Evolutionary conservation across 1,139 yeast species (phyloP).

Genomic region (Kodamaea derodonti): DNA sequence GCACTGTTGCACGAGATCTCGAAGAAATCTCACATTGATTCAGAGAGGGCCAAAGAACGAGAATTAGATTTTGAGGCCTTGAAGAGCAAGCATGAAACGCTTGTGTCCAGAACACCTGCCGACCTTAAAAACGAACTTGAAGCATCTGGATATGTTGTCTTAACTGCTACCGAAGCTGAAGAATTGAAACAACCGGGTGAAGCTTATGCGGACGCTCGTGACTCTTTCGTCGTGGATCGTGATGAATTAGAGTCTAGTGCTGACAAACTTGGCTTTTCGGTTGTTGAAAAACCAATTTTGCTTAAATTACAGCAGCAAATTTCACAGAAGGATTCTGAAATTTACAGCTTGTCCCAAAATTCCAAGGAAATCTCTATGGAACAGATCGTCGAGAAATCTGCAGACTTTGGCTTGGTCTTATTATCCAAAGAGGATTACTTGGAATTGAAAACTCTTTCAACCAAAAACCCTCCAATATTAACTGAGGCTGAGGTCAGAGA

Average conservation of each 20-base stretch:
- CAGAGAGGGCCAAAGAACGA: slow-evolving; percentile 11
- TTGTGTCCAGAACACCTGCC: slow-evolving; percentile 14
- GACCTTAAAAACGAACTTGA: slow-evolving; percentile 10
- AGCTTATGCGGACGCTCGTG: slow-evolving; percentile 33
- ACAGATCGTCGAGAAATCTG: slow-evolving; percentile 29
- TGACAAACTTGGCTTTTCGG: slow-evolving; percentile 34
- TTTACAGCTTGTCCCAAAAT: slow-evolving; percentile 21
- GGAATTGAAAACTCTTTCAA: slow-evolving; percentile 18
- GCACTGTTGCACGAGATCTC: slow-evolving; percentile 12
- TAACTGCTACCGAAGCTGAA: slow-evolving; percentile 6
- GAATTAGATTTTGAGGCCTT: slow-evolving; percentile 11
- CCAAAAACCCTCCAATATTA: slow-evolving; percentile 12
- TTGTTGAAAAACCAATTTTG: slow-evolving; percentile 26
- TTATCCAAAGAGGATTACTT: slow-evolving; percentile 30
- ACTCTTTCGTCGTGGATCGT: slow-evolving; percentile 26
- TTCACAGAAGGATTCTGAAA: slow-evolving; percentile 31
- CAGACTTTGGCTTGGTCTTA: slow-evolving; percentile 35
- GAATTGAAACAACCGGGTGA: slow-evolving; percentile 7
- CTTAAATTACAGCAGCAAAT: slow-evolving; percentile 28
- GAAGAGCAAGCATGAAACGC: slow-evolving; percentile 9
- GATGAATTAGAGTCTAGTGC: slow-evolving; percentile 30
- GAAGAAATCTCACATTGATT: slow-evolving; percentile 2
- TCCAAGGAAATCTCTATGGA: slow-evolving; percentile 21
- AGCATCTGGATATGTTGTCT: slow-evolving; percentile 6
- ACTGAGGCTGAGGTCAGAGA: slow-evolving; percentile 17